phyloP scores from a whole-genome alignment of 2,329 filamentous ascomycete genomes.

The Talaromyces sp. region DNA sequence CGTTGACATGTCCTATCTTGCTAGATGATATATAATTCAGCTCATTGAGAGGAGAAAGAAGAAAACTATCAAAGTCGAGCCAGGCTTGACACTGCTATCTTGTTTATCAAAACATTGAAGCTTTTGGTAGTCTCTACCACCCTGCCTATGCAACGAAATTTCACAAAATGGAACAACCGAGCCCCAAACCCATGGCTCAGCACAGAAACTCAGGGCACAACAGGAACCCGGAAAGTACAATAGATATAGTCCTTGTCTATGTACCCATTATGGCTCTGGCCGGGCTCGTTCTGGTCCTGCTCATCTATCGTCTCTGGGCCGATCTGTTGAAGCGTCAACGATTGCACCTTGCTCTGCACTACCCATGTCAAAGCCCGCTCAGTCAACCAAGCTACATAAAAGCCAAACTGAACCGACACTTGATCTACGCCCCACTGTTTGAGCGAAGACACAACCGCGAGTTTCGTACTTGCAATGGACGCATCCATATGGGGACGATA shows the following conservation, averaged over 20 bases:
- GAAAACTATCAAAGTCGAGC: background rate
- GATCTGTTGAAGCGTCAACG: conserved; percentile 1
- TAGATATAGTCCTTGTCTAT: conserved; percentile 3
- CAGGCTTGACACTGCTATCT: background rate
- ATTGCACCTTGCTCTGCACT: background rate
- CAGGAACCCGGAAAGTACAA: background rate
- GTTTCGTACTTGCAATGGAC: conserved; percentile 17
- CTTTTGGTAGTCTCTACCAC: background rate
- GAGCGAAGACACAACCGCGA: conserved; percentile 22
- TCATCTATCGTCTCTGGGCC: conserved; percentile 2
- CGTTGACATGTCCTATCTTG: background rate
- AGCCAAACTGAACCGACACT: conserved; percentile 12
- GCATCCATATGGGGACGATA: conserved; percentile 22
- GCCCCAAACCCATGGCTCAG: background rate
- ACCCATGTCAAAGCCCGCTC: background rate
- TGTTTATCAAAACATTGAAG: background rate
- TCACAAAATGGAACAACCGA: background rate
- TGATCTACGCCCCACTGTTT: conserved; percentile 28
- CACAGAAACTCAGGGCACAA: background rate
- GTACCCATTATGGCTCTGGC: conserved; percentile 6
- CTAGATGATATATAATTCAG: background rate
- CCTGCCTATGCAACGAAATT: background rate
- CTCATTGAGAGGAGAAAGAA: background rate
- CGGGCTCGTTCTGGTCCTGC: background rate
- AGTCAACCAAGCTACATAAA: conserved; percentile 2